Percentiles rank a stretch among this genome's conserved stretches.
Conservation (phyloP, 2,329 filamentous ascomycete genomes). For the Verticillium nubilum region DNA sequence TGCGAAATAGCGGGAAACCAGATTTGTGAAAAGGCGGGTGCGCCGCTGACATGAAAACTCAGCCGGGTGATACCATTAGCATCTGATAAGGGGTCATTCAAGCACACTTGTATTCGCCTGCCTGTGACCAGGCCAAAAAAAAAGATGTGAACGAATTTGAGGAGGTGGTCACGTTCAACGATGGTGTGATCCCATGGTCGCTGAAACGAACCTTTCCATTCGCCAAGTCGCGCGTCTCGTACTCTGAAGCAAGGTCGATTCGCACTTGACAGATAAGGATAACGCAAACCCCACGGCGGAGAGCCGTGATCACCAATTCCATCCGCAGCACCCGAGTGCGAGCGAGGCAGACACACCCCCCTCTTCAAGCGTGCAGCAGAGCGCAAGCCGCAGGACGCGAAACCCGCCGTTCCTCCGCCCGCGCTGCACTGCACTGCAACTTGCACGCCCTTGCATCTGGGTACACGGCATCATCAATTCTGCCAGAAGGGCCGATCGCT, state of each 20-base stretch:
- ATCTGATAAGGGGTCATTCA: neutral
- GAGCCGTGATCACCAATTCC: neutral
- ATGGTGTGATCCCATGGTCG: neutral
- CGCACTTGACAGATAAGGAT: neutral
- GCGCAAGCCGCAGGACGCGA: neutral
- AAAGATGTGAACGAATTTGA: neutral
- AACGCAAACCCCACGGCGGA: neutral
- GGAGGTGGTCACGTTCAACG: neutral
- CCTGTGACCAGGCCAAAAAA: neutral
- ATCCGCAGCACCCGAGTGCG: neutral
- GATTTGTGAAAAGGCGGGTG: neutral
- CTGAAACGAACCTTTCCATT: neutral
- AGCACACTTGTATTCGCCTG: neutral
- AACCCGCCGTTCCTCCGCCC: neutral
- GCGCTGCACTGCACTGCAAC: neutral
- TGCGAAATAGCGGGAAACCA: neutral
- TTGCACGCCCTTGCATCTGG: neutral
- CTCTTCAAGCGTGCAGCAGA: too few species aligned
- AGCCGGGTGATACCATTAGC: neutral
- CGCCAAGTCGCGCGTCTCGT: neutral
- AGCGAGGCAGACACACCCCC: neutral
- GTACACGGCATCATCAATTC: neutral
- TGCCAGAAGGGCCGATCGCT: neutral
- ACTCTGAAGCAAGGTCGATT: neutral
- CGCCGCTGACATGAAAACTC: neutral